phyloP scores from a whole-genome alignment of 768 basidiomycete genomes.

The Psilocybe tampanensis region DNA sequence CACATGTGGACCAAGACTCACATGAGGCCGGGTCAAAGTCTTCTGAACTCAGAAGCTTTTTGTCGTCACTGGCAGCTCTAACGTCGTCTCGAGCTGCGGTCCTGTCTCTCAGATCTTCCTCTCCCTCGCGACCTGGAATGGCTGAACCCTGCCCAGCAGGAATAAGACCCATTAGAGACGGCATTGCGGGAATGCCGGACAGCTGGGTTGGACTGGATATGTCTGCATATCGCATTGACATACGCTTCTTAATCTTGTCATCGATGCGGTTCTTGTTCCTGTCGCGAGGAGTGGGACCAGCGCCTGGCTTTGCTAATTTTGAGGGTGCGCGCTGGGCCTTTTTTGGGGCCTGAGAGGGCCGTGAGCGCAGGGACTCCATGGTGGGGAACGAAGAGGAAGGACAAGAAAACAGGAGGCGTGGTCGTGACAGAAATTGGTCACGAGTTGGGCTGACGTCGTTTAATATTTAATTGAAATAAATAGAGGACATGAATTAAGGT shows the following conservation, averaged over 20 bases:
- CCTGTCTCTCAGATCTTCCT: slow-evolving; percentile 50
- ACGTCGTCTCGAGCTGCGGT: slow-evolving; percentile 38
- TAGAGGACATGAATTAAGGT: slow-evolving; percentile 7
- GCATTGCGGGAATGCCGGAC: slow-evolving; percentile 48
- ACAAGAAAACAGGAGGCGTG: background rate
- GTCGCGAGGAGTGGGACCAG: slow-evolving; percentile 38
- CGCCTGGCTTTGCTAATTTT: slow-evolving; percentile 36
- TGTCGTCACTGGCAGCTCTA: slow-evolving; percentile 55
- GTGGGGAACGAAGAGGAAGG: background rate
- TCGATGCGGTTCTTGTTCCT: slow-evolving; percentile 61
- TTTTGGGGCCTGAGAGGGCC: slow-evolving; percentile 50
- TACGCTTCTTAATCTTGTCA: slow-evolving; percentile 95
- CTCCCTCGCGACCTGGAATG: slow-evolving; percentile 34
- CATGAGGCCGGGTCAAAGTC: slow-evolving; percentile 89
- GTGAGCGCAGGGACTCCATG: slow-evolving; percentile 59
- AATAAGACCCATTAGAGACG: slow-evolving; percentile 26
- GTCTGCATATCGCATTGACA: slow-evolving; percentile 93
- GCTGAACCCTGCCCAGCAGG: slow-evolving; percentile 28
- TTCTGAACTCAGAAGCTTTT: slow-evolving; percentile 69
- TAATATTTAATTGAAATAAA: background rate
- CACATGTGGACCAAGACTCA: slow-evolving; percentile 42
- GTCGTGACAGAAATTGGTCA: background rate
- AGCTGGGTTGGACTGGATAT: slow-evolving; percentile 71
- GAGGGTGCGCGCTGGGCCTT: slow-evolving; percentile 34
- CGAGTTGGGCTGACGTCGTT: slow-evolving; percentile 5